Evolutionary conservation across 495 filamentous ascomycete genomes (phyloP).

Genomic region (Chaetomium fimeti): DNA sequence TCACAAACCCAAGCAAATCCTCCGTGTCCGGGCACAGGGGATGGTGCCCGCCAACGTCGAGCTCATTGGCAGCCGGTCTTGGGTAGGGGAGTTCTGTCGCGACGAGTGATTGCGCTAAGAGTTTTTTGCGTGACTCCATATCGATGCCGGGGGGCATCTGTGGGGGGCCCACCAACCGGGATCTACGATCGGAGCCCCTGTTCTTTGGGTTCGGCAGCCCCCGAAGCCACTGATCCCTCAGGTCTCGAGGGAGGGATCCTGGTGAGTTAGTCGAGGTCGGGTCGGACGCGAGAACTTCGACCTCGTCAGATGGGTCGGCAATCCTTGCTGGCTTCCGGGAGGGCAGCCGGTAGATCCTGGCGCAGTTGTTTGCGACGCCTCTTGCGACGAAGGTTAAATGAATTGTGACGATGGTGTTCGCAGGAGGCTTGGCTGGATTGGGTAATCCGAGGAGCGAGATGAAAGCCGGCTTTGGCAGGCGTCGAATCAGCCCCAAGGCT

Average conservation of each 20-base stretch:
- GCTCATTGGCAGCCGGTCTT: conserved; percentile 28
- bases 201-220: conserved; percentile 26
- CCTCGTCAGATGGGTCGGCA: conserved; percentile 33
- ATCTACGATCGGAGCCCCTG: neutral
- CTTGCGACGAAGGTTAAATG: conserved; percentile 40
- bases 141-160: conserved; percentile 28
- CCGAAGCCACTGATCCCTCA: conserved; percentile 49
- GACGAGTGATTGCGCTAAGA: conserved; percentile 55
- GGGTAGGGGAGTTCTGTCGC: conserved; percentile 29
- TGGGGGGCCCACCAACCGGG: conserved; percentile 19
- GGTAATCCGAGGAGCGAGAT: conserved; percentile 22
- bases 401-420: conserved; percentile 36
- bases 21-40: conserved; percentile 67
- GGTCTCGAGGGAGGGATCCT: conserved; percentile 33
- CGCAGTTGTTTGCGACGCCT: conserved; percentile 43
- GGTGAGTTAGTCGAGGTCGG: conserved; percentile 23
- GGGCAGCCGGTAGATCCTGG: conserved; percentile 51
- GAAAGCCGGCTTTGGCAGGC: conserved; percentile 38
- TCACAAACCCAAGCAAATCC: conserved; percentile 90
- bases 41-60: conserved; percentile 49
- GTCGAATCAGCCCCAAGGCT: conserved; percentile 26
- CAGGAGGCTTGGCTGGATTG: conserved; percentile 21
- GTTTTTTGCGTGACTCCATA: conserved; percentile 49
- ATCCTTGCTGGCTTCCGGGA: conserved; percentile 13
- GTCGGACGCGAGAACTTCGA: conserved; percentile 44